Evolutionary conservation across 805 yeast genomes (phyloP).

Genomic region (Lachancea sp.): DNA sequence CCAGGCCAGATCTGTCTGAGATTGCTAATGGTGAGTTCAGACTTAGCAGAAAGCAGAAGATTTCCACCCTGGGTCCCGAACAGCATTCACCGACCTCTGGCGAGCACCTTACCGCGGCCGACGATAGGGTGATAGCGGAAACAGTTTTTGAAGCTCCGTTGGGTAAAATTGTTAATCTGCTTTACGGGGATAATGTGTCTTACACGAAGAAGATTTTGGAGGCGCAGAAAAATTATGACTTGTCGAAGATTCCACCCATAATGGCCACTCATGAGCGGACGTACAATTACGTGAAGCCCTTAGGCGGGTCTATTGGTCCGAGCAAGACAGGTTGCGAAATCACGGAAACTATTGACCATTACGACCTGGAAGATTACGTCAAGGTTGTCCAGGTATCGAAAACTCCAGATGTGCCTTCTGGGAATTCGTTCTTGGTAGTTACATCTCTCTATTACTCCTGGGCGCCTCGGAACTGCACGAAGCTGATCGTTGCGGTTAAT

Average conservation of each 20-base stretch:
- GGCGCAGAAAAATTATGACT: slow-evolving; percentile 58
- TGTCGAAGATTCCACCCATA: slow-evolving; percentile 41
- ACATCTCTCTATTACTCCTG: slow-evolving; percentile 56
- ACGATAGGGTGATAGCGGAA: slow-evolving; percentile 52
- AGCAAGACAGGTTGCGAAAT: slow-evolving; percentile 65
- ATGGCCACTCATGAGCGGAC: slow-evolving; percentile 38
- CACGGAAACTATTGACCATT: slow-evolving; percentile 49
- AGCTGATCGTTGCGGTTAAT: slow-evolving; percentile 44
- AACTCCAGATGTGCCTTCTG: slow-evolving; percentile 83
- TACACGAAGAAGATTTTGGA: slow-evolving; percentile 41
- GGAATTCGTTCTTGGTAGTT: slow-evolving; percentile 55
- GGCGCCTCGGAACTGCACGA: slow-evolving; percentile 53
- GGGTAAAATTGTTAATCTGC: slow-evolving; percentile 50
- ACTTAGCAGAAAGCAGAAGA: neutral
- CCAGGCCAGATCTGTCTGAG: neutral
- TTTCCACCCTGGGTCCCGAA: slow-evolving; percentile 33
- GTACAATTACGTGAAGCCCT: slow-evolving; percentile 57
- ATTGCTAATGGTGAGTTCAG: slow-evolving; percentile 2
- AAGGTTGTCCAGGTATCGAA: slow-evolving; percentile 51
- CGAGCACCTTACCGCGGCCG: slow-evolving; percentile 38
- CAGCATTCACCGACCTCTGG: slow-evolving; percentile 45
- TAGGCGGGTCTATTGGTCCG: slow-evolving; percentile 66
- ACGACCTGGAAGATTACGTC: slow-evolving; percentile 43
- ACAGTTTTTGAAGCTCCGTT: slow-evolving; percentile 54
- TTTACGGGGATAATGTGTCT: slow-evolving; percentile 55